These are phyloP conservation scores for Calonectria crousiana DNA, from an alignment of 2,329 filamentous ascomycete species.

Conservation along the genomic window DNA sequence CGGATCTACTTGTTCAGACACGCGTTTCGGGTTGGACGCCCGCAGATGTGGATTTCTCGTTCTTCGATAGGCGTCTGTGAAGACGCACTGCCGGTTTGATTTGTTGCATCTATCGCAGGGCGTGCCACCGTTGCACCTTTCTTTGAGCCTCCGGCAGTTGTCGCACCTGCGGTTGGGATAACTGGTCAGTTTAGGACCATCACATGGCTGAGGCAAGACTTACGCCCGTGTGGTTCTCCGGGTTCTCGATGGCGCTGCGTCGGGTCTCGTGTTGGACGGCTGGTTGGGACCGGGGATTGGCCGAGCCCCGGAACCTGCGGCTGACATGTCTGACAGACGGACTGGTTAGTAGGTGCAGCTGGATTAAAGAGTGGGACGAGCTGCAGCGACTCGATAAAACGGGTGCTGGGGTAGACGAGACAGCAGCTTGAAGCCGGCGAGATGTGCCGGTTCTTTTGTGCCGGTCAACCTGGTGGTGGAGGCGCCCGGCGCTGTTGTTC, in stretches of 20 bases:
- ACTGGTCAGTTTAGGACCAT: neutral
- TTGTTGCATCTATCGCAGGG: conserved; percentile 38
- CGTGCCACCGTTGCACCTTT: conserved; percentile 34
- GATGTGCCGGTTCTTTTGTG: conserved; percentile 3
- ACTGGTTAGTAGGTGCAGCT: neutral
- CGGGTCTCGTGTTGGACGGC: too few species aligned
- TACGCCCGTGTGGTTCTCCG: neutral
- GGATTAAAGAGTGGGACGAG: neutral
- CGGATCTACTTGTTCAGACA: neutral
- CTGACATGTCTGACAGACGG: neutral
- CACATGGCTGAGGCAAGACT: neutral
- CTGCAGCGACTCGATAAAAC: neutral
- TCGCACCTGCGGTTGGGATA: conserved; percentile 30
- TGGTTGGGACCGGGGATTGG: neutral
- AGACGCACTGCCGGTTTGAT: conserved; percentile 25
- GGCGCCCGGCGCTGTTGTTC: conserved; percentile 1
- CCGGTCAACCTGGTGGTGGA: neutral
- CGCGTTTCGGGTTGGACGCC: neutral
- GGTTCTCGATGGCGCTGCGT: neutral
- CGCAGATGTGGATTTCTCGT: conserved; percentile 17
- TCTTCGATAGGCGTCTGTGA: conserved; percentile 30
- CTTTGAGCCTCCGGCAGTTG: conserved; percentile 35
- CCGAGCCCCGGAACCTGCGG: neutral
- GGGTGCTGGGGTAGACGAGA: neutral
- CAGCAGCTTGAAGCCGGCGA: neutral